Percentiles rank a stretch among this genome's conserved stretches.
Evolutionary conservation across 768 basidiomycete species (phyloP).

Genomic region (Hericium alpestre): DNA sequence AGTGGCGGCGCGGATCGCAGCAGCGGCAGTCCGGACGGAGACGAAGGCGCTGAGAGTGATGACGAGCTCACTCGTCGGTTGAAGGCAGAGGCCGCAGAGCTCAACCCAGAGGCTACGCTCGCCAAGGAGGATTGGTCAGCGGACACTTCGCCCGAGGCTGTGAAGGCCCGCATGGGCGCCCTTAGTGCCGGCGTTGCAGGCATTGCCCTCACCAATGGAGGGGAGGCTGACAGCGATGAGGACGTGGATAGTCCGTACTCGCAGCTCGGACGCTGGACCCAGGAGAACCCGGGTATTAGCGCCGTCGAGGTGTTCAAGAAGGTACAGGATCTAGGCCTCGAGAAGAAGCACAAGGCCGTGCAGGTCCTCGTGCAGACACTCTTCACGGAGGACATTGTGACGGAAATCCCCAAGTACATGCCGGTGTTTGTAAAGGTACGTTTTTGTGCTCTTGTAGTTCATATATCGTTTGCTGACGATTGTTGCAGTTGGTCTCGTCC

Average conservation of each 20-base stretch:
- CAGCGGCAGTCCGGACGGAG: slow-evolving; percentile 22
- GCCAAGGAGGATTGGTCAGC: slow-evolving; percentile 79
- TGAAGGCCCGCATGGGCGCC: slow-evolving; percentile 69
- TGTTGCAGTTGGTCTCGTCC: slow-evolving; percentile 66
- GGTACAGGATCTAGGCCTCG: slow-evolving; percentile 82
- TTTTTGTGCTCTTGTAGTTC: slow-evolving; percentile 2
- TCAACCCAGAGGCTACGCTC: slow-evolving; percentile 51
- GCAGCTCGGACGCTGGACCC: slow-evolving; percentile 75
- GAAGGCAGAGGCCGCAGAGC: slow-evolving; percentile 76
- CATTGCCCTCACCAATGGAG: slow-evolving; percentile 37
- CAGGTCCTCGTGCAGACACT: slow-evolving; percentile 75
- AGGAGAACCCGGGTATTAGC: slow-evolving; percentile 52
- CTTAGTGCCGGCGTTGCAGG: slow-evolving; percentile 51
- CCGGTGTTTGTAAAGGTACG: slow-evolving; percentile 69
- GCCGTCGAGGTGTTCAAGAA: slow-evolving; percentile 74
- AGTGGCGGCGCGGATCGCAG: slow-evolving; percentile 28
- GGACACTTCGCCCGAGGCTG: slow-evolving; percentile 85
- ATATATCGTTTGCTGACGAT: background rate
- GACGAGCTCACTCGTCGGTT: slow-evolving; percentile 86
- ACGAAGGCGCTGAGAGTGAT: slow-evolving; percentile 47
- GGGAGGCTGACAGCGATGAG: slow-evolving; percentile 86
- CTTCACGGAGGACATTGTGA: slow-evolving; percentile 63
- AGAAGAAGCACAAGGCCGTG: slow-evolving; percentile 88
- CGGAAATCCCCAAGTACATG: slow-evolving; percentile 54
- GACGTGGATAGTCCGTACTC: slow-evolving; percentile 80